Base-by-base conservation (phyloP, 345 rosid genomes). In the Citrus maxima region DNA sequence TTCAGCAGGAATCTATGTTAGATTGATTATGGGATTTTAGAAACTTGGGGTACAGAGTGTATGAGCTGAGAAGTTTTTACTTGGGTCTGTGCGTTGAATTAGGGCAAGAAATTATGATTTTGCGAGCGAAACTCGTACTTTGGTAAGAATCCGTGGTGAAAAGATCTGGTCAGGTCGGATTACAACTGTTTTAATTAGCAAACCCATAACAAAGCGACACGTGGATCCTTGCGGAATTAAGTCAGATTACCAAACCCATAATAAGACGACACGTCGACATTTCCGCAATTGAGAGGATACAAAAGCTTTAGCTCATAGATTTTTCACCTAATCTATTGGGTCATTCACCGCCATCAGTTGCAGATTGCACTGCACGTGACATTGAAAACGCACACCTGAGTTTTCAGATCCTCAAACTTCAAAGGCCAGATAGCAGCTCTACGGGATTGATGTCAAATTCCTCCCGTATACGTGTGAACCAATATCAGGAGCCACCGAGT, bases 1-100 rank as follows among this genome's bases (percentile, higher is more conserved):
- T 82, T 51, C 19, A 73, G 80, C 34, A 73, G 80, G 86, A 88
- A 83, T 83, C 88, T 72, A 61, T 71, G 81, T 70, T 83, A 80
- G 84, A 72, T 82, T 80, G 79, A 46, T 63, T 80, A 10, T 7
- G 71, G 71, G 35, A 66, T 65, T 65, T 68, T 6, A 72, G 69
- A 63, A 59, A 42, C 40, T 32, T 30, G 4, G 16, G 22, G 55
- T 63, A 34, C 16, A 10, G 40, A 27, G 42, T 28, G 37, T 24
- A 14, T 70, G 62, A 7, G 70, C 55, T 46, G 78, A 25, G 16
- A 55, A 62, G 54, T 24, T 76, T 76, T 76, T 64, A 76, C 79
- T 65, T 51, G 73, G 73, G 79, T 67, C 64, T 66, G 55, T 24
- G 25, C 66, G 73, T 51, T 35, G 79, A 66, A 55, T 54, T 76